phyloP scores from a whole-genome alignment of 805 yeast species.

The Danielozyma ontarioensis region DNA sequence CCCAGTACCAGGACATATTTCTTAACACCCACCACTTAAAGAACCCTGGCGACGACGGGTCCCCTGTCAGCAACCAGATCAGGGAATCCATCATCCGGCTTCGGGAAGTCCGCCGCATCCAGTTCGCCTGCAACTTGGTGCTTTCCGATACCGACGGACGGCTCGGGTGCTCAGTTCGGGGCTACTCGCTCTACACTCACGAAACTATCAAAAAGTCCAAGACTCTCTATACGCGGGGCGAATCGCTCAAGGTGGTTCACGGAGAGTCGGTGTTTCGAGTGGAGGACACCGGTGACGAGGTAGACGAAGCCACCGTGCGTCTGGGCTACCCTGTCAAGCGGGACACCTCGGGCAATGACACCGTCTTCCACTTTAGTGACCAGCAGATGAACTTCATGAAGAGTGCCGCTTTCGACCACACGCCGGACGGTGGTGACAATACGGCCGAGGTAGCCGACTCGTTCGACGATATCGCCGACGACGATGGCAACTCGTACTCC shows the following conservation, averaged over 20 bases:
- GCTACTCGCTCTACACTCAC: conserved; percentile 58
- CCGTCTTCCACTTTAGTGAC: conserved; percentile 19
- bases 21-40: conserved; percentile 44
- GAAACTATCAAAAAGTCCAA: conserved; percentile 47
- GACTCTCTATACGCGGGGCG: conserved; percentile 51
- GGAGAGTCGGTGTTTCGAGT: conserved; percentile 36
- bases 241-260: conserved; percentile 47
- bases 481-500: conserved; percentile 6
- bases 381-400: conserved; percentile 24
- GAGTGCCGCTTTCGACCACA: conserved; percentile 31
- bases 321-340: conserved; percentile 17
- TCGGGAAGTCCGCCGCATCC: conserved; percentile 58
- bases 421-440: conserved; percentile 9
- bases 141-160: conserved; percentile 42
- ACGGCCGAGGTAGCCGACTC: conserved; percentile 2
- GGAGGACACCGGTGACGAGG: conserved; percentile 40
- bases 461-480: conserved; percentile 4
- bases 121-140: conserved; percentile 57
- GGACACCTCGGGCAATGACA: conserved; percentile 15
- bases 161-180: conserved; percentile 63
- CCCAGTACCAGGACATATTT: conserved; percentile 52
- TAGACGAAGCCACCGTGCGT: conserved; percentile 8
- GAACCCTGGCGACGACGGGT: conserved; percentile 14
- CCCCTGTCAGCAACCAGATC: conserved; percentile 26
- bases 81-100: conserved; percentile 46